Evolutionary conservation across 2,329 filamentous ascomycete species (phyloP), one percentile per base, ranked within the genome.

Genomic region (Talaromyces atroroseus): DNA sequence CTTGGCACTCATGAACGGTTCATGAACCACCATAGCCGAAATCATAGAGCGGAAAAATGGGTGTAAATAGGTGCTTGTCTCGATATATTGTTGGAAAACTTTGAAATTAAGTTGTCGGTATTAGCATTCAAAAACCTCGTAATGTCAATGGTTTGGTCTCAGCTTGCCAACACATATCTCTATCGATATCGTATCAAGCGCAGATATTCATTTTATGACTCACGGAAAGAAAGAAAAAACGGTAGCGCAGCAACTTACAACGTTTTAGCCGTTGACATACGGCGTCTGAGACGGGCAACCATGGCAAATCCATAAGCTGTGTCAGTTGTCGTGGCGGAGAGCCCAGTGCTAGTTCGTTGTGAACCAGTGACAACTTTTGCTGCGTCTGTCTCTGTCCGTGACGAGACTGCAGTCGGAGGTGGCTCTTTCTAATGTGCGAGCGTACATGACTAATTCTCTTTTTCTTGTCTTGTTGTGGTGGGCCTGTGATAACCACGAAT

Each of bases 41-140:
- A 60, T 49, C 12, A 62, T 46, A n/a, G 55, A 51, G 18, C 46
- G 26, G 44, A 60, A 63, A 45, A 62, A 63, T 24, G 60, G 62
- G 42, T 63, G 60, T 20, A 60, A 11, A 20, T 59, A 38, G 24
- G 59, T 44, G 32, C 61, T 60, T 29, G 54, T 49, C 18, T 56
- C 44, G 20, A 61, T 54, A 49, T 63, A 63, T 55, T 61, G 54
- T 23, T 53, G 56, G 36, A 63, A 58, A 45, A 63, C 62, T 63
- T 24, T 21, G 10, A 18, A 48, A 10, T 24, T 47, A 7, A 24
- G 3, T 48, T 48, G 14, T 48, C 7, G 14, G 29, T 11, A 34
- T 29, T n/a, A 24, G 12, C 5, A n/a, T 18, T 21, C 32, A 20
- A 42, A 16, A 8, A 16, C 11, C 32, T 16, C 32, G 2, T 16